Base-by-base conservation (phyloP, 1,139 yeast genomes). In the Kluyveromyces sp. region DNA sequence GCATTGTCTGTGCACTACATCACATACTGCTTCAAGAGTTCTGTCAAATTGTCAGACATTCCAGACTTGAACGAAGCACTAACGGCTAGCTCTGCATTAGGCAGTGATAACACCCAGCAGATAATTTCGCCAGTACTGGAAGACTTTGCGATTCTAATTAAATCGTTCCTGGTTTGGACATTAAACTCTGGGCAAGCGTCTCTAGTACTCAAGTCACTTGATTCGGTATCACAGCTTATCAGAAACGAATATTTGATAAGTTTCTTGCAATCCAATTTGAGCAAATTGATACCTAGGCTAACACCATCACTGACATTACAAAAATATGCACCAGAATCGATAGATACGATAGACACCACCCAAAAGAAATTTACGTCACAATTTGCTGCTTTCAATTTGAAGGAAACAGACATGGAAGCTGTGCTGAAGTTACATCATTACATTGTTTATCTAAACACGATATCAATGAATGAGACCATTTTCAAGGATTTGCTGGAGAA, bases 111-210 rank as follows among this genome's bases (percentile, higher is more conserved):
- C 9, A 51, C 56, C 2, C 54, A 60, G 13, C 56, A 84, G 3
- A 83, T 94, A 3, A 77, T 84, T 3, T 78, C 95, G 0, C 87
- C 97, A 0, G 81, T 87, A 9, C 78, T 89, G 33, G 98, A 92
- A 58, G 98, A 92, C 60, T 68, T 86, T 37, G 76, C 88, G 30
- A 69, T 87, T 54, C 78, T 88, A 16, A 65, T 88, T 39, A 83
- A 85, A 46, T 56, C 57, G 47, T 53, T 54, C 43, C 46, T 62
- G 20, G 52, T 62, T 4, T 50, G 53, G 16, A 52, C 54, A 16
- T 60, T 62, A 8, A 62, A 62, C 42, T 53, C 64, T 1, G 66
- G 66, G 7, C 57, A 60, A 43, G 47, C 48, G 32, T 40, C 36
- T 11, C 41, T 60, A 2, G 47, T 61, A 28, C 49, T 52, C 1